phyloP scores from a whole-genome alignment of 1,284 basidiomycete species.

The Ceratobasidium theobromae region DNA sequence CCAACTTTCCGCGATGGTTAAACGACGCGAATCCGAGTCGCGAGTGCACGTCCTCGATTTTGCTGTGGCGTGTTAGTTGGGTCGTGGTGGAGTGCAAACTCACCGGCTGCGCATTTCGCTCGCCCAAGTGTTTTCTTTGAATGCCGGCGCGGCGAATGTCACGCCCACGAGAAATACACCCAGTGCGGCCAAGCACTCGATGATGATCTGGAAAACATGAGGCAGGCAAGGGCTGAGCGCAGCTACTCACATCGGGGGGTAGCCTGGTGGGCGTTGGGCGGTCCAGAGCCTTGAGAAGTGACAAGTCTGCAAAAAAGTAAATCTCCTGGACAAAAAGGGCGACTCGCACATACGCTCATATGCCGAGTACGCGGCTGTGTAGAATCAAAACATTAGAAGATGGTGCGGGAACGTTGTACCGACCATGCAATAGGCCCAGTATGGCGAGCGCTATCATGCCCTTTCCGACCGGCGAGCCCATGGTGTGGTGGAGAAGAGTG shows the following conservation, averaged over 20 bases:
- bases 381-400: background rate
- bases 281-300: slow-evolving; percentile 70
- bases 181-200: slow-evolving; percentile 68
- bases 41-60: slow-evolving; percentile 79
- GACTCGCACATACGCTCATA: slow-evolving; percentile 61
- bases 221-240: background rate
- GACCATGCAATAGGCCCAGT: slow-evolving; percentile 23
- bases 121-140: slow-evolving; percentile 85
- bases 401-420: background rate
- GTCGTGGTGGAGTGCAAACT: slow-evolving; percentile 14
- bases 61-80: slow-evolving; percentile 46
- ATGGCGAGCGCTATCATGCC: slow-evolving; percentile 15
- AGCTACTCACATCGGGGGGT: slow-evolving; percentile 62
- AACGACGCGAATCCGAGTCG: slow-evolving; percentile 69
- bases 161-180: slow-evolving; percentile 70
- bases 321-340: slow-evolving; percentile 17
- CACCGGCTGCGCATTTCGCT: slow-evolving; percentile 84
- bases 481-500: slow-evolving; percentile 15
- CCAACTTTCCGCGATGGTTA: slow-evolving; percentile 57
- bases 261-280: slow-evolving; percentile 59
- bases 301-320: slow-evolving; percentile 55
- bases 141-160: slow-evolving; percentile 61
- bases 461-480: slow-evolving; percentile 12
- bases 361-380: slow-evolving; percentile 53
- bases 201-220: slow-evolving; percentile 56